Conservation (phyloP, 169 alveolate species). For the Plasmodium falciparum region DNA sequence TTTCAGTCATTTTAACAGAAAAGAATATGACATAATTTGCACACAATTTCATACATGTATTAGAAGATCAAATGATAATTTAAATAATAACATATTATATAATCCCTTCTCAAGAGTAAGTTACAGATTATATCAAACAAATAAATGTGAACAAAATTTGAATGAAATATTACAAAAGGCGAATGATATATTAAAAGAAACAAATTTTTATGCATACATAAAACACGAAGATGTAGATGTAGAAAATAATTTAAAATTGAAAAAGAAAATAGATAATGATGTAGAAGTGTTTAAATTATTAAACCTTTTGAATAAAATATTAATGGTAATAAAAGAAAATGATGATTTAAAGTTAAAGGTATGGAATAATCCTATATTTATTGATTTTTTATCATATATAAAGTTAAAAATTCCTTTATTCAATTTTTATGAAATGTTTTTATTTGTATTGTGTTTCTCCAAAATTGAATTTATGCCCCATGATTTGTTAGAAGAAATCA, state of each 20-base stretch:
- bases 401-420: constrained; percentile 52
- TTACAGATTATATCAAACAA: background rate
- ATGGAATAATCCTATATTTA: constrained; percentile 56
- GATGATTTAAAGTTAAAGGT: constrained; percentile 21
- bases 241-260: background rate
- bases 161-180: constrained; percentile 19
- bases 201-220: constrained; percentile 33
- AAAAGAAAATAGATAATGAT: constrained; percentile 11
- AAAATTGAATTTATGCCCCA: constrained; percentile 75
- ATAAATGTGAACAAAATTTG: background rate
- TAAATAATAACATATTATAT: background rate
- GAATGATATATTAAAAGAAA: constrained; percentile 33
- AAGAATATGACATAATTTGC: background rate
- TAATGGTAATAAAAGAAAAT: constrained; percentile 30
- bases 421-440: constrained; percentile 45
- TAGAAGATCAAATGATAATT: background rate
- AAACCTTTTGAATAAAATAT: constrained; percentile 48
- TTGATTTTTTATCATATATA: constrained; percentile 18
- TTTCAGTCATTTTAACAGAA: background rate
- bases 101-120: background rate
- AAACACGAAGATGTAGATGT: constrained; percentile 13
- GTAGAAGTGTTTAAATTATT: constrained; percentile 52
- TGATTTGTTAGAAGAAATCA: constrained; percentile 22
- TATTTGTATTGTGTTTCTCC: constrained; percentile 66
- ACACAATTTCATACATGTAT: background rate